Percentiles rank a stretch among this genome's conserved stretches.
phyloP scores from a whole-genome alignment of 2,329 filamentous ascomycete species.

The Colletotrichum sp. region DNA sequence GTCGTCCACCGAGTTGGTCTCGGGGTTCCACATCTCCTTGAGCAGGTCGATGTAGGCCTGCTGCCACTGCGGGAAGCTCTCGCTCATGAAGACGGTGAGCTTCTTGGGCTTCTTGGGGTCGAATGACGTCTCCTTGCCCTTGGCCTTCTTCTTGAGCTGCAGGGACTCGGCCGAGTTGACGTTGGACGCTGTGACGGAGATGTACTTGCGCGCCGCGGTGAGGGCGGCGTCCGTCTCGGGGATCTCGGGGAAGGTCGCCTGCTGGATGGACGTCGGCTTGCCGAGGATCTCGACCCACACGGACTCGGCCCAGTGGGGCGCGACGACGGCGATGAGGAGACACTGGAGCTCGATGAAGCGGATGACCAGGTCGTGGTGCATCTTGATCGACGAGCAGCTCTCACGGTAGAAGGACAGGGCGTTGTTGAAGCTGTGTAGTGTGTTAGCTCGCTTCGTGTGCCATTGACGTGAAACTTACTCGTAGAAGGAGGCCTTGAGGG shows the following conservation, averaged over 20 bases:
- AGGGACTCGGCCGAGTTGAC: conserved; percentile 86
- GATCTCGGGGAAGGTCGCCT: conserved; percentile 75
- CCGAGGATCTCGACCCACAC: conserved; percentile 92
- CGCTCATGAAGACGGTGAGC: conserved; percentile 83
- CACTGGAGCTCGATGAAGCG: conserved; percentile 89
- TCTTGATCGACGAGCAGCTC: conserved; percentile 77
- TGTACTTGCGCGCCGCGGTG: conserved; percentile 82
- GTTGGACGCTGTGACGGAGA: conserved; percentile 75
- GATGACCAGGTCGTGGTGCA: conserved; percentile 82
- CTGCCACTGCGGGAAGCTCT: conserved; percentile 88
- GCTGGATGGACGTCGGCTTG: conserved; percentile 78
- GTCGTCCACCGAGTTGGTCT: conserved; percentile 71
- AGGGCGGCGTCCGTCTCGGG: conserved; percentile 70
- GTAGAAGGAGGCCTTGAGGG: conserved; percentile 86
- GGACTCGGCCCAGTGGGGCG: conserved; percentile 94
- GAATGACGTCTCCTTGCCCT: conserved; percentile 85
- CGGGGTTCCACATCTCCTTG: conserved; percentile 69
- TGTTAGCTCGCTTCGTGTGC: neutral
- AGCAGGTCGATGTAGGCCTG: conserved; percentile 86
- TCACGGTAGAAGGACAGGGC: conserved; percentile 93
- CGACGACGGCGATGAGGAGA: conserved; percentile 80
- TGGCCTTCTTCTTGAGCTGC: conserved; percentile 87
- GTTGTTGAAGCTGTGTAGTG: conserved; percentile 63
- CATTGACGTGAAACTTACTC: conserved; percentile 49
- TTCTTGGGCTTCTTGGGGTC: conserved; percentile 93